These are phyloP conservation scores for Dryadomyces quercivorus DNA, from an alignment of 2,329 filamentous ascomycete genomes.

Conservation along the genomic window DNA sequence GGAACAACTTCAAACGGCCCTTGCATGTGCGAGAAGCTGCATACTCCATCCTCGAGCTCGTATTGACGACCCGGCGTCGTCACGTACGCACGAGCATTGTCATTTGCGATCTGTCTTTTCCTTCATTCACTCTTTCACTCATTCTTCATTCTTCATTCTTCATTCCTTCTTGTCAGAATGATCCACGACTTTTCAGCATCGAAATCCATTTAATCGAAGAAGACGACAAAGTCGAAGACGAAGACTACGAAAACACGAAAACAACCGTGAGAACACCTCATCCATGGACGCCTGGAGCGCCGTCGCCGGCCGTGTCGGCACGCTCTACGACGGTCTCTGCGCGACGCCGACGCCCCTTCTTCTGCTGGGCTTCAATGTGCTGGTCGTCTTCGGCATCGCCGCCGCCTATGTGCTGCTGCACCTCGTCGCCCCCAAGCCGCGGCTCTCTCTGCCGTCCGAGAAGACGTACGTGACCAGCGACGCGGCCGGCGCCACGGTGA, in stretches of 20 bases:
- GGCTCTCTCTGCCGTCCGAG: constrained; percentile 61
- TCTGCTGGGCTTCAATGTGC: constrained; percentile 5
- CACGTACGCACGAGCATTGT: neutral
- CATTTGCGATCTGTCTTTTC: neutral
- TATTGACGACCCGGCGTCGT: too few species aligned
- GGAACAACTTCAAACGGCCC: neutral
- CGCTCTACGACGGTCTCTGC: constrained; percentile 1
- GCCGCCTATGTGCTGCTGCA: constrained; percentile 52
- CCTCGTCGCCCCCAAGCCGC: constrained; percentile 69
- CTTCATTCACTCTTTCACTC: neutral
- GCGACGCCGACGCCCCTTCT: constrained; percentile 8
- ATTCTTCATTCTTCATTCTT: too few species aligned
- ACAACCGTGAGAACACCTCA: too few species aligned
- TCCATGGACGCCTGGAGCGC: constrained; percentile 1
- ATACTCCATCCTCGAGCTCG: neutral
- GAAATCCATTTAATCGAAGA: neutral
- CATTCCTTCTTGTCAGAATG: neutral
- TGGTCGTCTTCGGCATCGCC: constrained; percentile 4
- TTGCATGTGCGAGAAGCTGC: neutral
- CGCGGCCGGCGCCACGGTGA: constrained; percentile 39
- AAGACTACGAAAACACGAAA: neutral
- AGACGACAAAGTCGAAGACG: neutral
- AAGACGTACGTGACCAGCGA: constrained; percentile 73
- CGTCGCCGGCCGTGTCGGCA: neutral
- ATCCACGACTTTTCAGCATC: neutral